These are phyloP conservation scores for Amanita inopinata DNA, from an alignment of 768 basidiomycete genomes.

Conservation along the genomic window DNA sequence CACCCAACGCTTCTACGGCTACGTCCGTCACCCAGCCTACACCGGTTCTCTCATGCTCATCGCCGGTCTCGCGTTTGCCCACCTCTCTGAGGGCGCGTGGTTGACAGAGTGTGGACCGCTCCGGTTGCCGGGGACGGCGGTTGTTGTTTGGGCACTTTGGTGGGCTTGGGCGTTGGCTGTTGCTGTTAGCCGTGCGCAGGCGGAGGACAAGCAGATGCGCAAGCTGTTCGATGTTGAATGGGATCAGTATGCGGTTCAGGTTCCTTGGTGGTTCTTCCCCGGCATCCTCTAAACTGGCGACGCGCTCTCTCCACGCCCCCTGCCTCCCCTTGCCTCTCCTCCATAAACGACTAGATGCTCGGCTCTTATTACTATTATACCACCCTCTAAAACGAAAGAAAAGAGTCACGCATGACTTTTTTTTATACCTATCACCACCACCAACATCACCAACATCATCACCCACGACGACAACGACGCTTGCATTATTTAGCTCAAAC, in stretches of 20 bases:
- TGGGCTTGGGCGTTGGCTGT: constrained; percentile 42
- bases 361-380: no score
- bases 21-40: constrained; percentile 49
- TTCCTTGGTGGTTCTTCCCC: constrained; percentile 41
- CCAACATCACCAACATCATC: no score
- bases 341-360: no score
- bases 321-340: no score
- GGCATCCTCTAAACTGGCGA: constrained; percentile 29
- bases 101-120: constrained; percentile 33
- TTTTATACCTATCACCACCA: no score
- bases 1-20: constrained; percentile 38
- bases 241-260: constrained; percentile 35
- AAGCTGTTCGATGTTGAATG: constrained; percentile 36
- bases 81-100: constrained; percentile 38
- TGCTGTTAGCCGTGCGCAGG: constrained; percentile 35
- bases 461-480: no score
- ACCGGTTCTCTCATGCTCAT: constrained; percentile 43
- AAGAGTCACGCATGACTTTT: no score
- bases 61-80: constrained; percentile 34
- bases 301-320: no score
- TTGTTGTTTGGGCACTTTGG: constrained; percentile 30
- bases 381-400: no score
- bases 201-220: constrained; percentile 41
- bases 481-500: no score
- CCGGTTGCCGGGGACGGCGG: constrained; percentile 15